phyloP scores from a whole-genome alignment of 2,329 filamentous ascomycete species.

The Colletotrichum musicola region DNA sequence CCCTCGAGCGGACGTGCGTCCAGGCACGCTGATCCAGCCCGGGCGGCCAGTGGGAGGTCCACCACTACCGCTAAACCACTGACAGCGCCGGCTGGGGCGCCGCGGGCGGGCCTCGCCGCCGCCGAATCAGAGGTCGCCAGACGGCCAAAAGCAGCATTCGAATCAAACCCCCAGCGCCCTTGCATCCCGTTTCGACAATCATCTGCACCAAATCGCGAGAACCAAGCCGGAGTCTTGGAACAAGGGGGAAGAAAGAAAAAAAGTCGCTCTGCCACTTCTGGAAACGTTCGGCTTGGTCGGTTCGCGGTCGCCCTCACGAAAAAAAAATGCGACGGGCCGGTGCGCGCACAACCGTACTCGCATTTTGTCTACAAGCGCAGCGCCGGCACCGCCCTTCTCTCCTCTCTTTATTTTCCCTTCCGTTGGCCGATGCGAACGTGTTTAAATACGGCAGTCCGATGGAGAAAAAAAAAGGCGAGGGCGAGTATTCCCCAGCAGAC shows the following conservation, averaged over 20 bases:
- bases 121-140: constrained; percentile 35
- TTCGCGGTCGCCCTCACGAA: neutral
- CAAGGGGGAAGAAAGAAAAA: neutral
- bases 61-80: constrained; percentile 8
- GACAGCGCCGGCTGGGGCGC: constrained; percentile 18
- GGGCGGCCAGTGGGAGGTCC: neutral
- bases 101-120: constrained; percentile 16
- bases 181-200: constrained; percentile 21
- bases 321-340: neutral
- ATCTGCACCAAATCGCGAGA: neutral
- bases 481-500: neutral
- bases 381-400: neutral
- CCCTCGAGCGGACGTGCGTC: neutral
- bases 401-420: neutral
- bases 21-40: neutral
- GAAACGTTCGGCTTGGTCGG: neutral
- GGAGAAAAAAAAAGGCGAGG: constrained; percentile 10
- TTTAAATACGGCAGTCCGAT: constrained; percentile 18
- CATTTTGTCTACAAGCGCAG: too few relatives aligned
- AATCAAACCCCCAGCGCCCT: constrained; percentile 1
- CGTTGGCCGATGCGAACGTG: neutral
- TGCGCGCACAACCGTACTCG: neutral
- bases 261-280: neutral
- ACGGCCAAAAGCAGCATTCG: constrained; percentile 37
- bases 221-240: neutral